Base-by-base conservation (phyloP, 257 asterid genomes). In the Solanum sitiens region DNA sequence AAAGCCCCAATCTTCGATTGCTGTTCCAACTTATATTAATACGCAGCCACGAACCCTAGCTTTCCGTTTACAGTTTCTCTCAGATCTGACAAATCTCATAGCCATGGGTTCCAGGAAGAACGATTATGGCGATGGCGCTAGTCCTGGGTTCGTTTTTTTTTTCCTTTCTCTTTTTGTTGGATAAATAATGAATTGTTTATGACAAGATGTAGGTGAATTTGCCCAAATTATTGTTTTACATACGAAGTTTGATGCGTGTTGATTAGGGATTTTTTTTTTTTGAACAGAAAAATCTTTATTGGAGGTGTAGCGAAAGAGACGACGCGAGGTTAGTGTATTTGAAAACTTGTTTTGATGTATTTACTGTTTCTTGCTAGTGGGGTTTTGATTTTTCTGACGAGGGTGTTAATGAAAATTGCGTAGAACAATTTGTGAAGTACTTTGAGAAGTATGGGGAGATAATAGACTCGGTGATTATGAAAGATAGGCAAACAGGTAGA, bases 391-490 rank as follows among this genome's bases (percentile, higher is more conserved):
- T 42, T 73, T 4, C 47, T 45, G n/a, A 72, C n/a, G 61, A 77
- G 25, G 25, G 40, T 45, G 40, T 47, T 47, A 10, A 27, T 79
- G 68, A 13, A 59, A 35, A 56, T 53, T 68, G 68, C 27, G 67
- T 88, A 97, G 99, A 97, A 74, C 90, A 94, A 86, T 95, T 97
- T 87, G 96, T 95, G n/a, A 94, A 93, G 93, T 97, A 97, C 92
- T 97, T 97, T 87, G 99, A 98, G 84, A 95, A 97, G 92, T 97
- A 95, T 87, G 99, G 99, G 44, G 98, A 95, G 91, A 97, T 97
- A 76, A 95, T 98, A 5, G 98, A 97, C 90, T 97, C 98, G 32
- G 99, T 97, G 67, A 97, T 97, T 87, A 95, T 97, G 98, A 97
- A 95, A 87, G 98, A 97, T 87, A 92, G 98, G 85, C 93, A 92